Evolutionary conservation across 1,284 basidiomycete species (phyloP).

Genomic region (Tilletia walkeri): DNA sequence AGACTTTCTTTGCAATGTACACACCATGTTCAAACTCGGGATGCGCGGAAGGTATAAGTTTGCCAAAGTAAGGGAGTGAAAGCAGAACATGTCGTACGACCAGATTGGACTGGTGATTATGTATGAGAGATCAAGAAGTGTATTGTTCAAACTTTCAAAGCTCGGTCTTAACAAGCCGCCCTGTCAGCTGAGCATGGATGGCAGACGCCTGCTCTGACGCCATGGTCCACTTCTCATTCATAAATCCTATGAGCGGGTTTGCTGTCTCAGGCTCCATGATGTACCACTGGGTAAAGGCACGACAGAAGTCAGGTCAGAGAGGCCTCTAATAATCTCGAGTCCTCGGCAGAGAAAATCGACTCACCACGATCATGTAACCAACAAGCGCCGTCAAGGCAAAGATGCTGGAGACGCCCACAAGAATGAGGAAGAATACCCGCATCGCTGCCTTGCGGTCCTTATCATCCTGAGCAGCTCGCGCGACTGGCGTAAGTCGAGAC

Average conservation of each 20-base stretch:
- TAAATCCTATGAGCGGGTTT: not conserved
- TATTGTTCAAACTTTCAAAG: not conserved
- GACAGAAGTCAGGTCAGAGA: not conserved
- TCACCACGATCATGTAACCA: conserved; percentile 8
- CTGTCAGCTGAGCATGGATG: not conserved
- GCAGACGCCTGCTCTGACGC: not conserved
- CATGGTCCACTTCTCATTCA: not conserved
- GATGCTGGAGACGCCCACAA: not conserved
- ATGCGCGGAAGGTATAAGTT: not conserved
- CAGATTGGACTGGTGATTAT: no score
- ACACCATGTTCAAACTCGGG: not conserved
- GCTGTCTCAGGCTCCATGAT: not conserved
- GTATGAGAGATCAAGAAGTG: not conserved
- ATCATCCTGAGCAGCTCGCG: not conserved
- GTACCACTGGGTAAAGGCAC: conserved; percentile 10
- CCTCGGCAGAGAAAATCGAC: not conserved
- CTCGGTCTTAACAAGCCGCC: conserved; percentile 3
- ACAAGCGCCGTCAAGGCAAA: conserved; percentile 1
- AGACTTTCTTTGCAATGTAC: no score
- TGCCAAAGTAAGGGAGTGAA: not conserved
- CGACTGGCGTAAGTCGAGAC: conserved; percentile 1
- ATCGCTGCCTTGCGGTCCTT: not conserved
- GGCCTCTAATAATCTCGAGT: no score
- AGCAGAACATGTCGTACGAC: not conserved
- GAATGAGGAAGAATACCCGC: conserved; percentile 3